Conservation (phyloP, 371 early-diverging fungal species). For the Neoconidiobolus thromboides region DNA sequence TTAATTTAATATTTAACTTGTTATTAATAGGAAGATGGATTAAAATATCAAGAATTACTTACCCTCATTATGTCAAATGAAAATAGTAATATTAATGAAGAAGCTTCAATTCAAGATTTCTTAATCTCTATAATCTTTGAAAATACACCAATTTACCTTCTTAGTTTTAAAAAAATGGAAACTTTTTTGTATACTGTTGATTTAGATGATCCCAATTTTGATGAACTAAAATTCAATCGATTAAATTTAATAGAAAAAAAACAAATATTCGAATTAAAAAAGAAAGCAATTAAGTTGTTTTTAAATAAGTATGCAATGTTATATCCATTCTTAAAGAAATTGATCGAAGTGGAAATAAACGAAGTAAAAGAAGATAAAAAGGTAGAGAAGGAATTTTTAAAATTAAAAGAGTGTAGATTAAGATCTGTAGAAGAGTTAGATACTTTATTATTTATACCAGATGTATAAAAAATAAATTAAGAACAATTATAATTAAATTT, state of each 20-base stretch:
- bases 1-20: not conserved
- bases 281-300: no score
- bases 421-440: not conserved
- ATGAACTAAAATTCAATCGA: no score
- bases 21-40: not conserved
- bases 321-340: no score
- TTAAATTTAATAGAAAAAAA: no score
- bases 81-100: not conserved
- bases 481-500: no score
- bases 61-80: not conserved
- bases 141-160: not conserved
- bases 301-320: no score
- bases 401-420: not conserved
- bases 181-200: conserved; percentile 4
- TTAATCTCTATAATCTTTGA: not conserved
- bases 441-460: not conserved
- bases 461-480: no score
- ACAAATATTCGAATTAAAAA: no score
- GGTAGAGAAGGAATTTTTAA: no score
- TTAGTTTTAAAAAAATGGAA: not conserved
- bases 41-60: not conserved
- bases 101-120: not conserved
- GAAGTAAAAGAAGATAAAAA: no score
- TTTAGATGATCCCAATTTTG: not conserved
- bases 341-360: no score